phyloP scores from a whole-genome alignment of 2,329 filamentous ascomycete genomes.

The Ampelomyces quisqualis region DNA sequence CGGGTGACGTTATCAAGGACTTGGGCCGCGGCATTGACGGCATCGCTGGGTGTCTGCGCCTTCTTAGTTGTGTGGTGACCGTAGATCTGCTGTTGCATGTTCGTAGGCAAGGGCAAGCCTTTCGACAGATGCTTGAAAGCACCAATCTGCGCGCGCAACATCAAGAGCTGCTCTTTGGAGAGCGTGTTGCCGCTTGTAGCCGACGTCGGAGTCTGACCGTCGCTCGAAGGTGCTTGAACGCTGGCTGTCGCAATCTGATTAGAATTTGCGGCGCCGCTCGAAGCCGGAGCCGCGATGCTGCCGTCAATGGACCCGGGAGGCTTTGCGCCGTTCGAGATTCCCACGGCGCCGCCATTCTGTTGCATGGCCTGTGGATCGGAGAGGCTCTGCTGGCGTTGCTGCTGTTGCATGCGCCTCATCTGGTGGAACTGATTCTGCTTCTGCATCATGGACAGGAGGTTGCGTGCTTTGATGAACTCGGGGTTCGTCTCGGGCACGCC shows the following conservation, averaged over 20 bases:
- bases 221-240: constrained; percentile 39
- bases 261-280: constrained; percentile 25
- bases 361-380: constrained; percentile 49
- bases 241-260: constrained; percentile 28
- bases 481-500: constrained; percentile 81
- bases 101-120: constrained; percentile 75
- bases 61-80: constrained; percentile 65
- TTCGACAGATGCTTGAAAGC: constrained; percentile 90
- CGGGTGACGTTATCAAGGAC: constrained; percentile 55
- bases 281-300: constrained; percentile 20
- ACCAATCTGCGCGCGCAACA: constrained; percentile 81
- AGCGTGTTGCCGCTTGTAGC: constrained; percentile 28
- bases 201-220: constrained; percentile 41
- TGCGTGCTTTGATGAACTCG: constrained; percentile 79
- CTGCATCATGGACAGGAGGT: constrained; percentile 72
- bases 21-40: constrained; percentile 50
- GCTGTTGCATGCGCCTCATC: constrained; percentile 53
- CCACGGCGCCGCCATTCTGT: constrained; percentile 50
- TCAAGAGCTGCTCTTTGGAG: constrained; percentile 69
- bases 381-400: constrained; percentile 57
- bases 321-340: constrained; percentile 52
- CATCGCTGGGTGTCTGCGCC: constrained; percentile 42
- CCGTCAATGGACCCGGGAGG: constrained; percentile 27
- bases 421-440: constrained; percentile 55
- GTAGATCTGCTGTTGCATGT: constrained; percentile 81